phyloP scores from a whole-genome alignment of 2,329 filamentous ascomycete species.

The Fusarium siculi region DNA sequence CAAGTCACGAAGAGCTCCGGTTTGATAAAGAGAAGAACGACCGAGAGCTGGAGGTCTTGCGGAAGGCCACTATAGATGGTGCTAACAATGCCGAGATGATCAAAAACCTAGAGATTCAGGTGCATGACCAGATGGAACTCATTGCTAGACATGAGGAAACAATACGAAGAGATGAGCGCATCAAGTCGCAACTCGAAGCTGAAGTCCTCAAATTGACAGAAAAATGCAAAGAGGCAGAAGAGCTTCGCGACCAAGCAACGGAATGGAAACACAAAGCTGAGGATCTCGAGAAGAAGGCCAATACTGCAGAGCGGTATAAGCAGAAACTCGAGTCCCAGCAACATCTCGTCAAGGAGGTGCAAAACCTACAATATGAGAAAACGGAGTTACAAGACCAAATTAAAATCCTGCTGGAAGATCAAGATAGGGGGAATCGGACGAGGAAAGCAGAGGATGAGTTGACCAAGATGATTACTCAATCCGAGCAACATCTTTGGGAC shows the following conservation, averaged over 20 bases:
- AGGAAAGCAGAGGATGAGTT: slow-evolving; percentile 53
- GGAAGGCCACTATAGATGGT: slow-evolving; percentile 63
- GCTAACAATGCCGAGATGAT: slow-evolving; percentile 63
- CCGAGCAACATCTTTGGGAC: slow-evolving; percentile 55
- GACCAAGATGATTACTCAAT: slow-evolving; percentile 55
- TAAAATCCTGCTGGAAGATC: slow-evolving; percentile 50
- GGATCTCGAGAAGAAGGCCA: slow-evolving; percentile 70
- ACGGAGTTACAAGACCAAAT: slow-evolving; percentile 63
- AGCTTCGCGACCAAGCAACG: slow-evolving; percentile 68
- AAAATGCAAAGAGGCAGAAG: slow-evolving; percentile 60
- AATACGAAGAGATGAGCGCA: slow-evolving; percentile 50
- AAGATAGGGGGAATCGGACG: slow-evolving; percentile 48
- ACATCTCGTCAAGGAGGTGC: slow-evolving; percentile 65
- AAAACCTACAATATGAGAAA: slow-evolving; percentile 65
- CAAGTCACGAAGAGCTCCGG: slow-evolving; percentile 73
- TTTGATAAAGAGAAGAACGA: slow-evolving; percentile 69
- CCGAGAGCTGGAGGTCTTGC: slow-evolving; percentile 61
- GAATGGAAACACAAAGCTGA: slow-evolving; percentile 69
- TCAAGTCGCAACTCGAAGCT: slow-evolving; percentile 65
- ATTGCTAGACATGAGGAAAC: slow-evolving; percentile 73
- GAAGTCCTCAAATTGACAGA: slow-evolving; percentile 61
- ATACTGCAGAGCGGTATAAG: slow-evolving; percentile 70
- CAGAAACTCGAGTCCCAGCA: slow-evolving; percentile 70
- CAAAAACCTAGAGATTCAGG: slow-evolving; percentile 64
- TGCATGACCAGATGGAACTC: slow-evolving; percentile 75